Evolutionary conservation across 306 rosid genomes (phyloP).

Genomic region (Astragalus glycyphyllos): DNA sequence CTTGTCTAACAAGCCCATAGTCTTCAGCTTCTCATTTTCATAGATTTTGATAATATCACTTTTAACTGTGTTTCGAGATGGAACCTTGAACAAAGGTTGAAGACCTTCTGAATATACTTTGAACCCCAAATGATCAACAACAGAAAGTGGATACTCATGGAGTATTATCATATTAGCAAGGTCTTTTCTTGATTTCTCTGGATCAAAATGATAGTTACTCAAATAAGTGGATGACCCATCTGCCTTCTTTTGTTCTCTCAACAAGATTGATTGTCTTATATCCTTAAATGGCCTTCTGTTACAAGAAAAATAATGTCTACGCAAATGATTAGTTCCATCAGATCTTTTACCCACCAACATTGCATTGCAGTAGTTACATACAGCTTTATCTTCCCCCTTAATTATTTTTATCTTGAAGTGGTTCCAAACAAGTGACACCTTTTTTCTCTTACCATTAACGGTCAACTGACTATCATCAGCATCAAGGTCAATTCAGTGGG

Average conservation of each 20-base stretch:
- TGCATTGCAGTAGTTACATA: neutral
- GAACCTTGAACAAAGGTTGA: neutral
- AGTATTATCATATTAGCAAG: constrained; percentile 5
- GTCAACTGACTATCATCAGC: too few species aligned
- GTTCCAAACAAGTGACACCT: neutral
- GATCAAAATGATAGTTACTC: neutral
- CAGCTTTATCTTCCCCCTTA: neutral
- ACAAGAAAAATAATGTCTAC: neutral
- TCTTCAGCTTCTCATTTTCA: neutral
- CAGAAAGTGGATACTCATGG: neutral
- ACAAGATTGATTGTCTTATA: neutral
- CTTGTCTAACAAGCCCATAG: neutral
- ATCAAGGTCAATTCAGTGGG: too few species aligned
- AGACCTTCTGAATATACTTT: neutral
- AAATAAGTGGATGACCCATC: constrained; percentile 8
- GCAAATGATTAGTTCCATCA: neutral
- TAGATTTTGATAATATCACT: neutral
- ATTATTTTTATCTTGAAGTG: neutral
- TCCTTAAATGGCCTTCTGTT: neutral
- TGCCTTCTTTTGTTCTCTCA: constrained; percentile 2
- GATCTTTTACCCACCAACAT: neutral
- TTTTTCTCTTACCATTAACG: neutral
- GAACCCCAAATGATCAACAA: neutral
- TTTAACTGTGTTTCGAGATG: neutral
- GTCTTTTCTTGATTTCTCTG: neutral